Base-by-base conservation (phyloP, 202 grass and related monocot genomes). In the Panicum hallii region DNA sequence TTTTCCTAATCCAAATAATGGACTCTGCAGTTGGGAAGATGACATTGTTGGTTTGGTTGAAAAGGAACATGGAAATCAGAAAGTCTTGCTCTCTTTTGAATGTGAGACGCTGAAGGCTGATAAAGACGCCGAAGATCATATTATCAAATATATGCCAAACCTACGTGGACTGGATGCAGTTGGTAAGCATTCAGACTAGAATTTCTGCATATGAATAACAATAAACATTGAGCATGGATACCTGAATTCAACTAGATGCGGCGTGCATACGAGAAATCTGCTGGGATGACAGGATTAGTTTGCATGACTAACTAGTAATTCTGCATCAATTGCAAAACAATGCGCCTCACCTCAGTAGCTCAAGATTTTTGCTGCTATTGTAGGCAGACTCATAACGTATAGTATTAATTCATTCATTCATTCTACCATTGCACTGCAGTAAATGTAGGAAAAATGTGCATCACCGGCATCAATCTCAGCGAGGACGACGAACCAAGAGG, bases 61-160 rank as follows among this genome's bases (percentile, higher is more conserved):
- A 78, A 87, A 94, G 86, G 81, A 95, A 45, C 77, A 93, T 84
- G 87, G 85, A 43, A 94, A 88, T 45, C 48, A 66, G 67, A 86
- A 90, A 64, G 90, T 92, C 48, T 73, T 79, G 50, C 8, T 99
- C 32, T 92, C 91, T 65, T 99, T 99, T 0, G 84, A 92, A 72
- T 95, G 96, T 40, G 93, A 95, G 79, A 95, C 90, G 11, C 72
- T 94, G 56, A 99, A 99, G 79, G 89, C 91, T 50, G 96, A 99
- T 42, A 87, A 88, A 90, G 96, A 90, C 12, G 93, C 91, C 0
- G 96, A 95, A 67, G 91, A 99, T 47, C 91, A 99, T 72, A 83
- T 99, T 72, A 82, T 43, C 77, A 94, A 81, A 64, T 95, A 91
- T 61, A 99, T 99, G 93, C 88, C 96, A 56, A 99, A 92, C 70